Conservation (phyloP, 2,329 filamentous ascomycete species). For the Diaporthe sp. region DNA sequence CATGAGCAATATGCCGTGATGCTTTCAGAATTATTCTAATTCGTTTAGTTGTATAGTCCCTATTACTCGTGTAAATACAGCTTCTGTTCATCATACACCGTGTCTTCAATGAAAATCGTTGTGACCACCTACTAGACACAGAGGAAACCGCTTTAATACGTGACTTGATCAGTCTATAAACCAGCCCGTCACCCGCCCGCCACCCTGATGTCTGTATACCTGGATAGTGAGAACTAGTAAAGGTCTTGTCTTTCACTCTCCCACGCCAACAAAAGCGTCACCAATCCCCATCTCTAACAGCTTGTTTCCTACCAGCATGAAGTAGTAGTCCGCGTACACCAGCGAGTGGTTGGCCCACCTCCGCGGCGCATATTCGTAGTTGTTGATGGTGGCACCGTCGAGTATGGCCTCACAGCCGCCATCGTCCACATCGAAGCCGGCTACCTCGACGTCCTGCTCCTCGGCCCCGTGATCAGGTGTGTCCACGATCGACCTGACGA, state of each 20-base stretch:
- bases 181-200: no score
- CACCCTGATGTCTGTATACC: neutral
- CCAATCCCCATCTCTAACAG: conserved; percentile 51
- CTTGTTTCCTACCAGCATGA: conserved; percentile 61
- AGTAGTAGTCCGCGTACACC: conserved; percentile 65
- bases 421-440: conserved; percentile 38
- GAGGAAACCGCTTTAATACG: conserved; percentile 38
- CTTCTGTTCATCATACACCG: neutral
- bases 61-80: neutral
- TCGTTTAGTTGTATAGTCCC: neutral
- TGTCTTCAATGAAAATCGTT: neutral
- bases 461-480: conserved; percentile 46
- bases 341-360: conserved; percentile 61
- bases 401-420: conserved; percentile 59
- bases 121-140: conserved; percentile 33
- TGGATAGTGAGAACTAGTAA: no score
- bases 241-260: neutral
- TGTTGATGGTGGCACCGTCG: conserved; percentile 61
- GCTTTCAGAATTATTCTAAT: neutral
- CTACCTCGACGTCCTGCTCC: conserved; percentile 39
- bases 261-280: neutral
- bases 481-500: conserved; percentile 37
- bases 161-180: no score
- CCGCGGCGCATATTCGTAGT: conserved; percentile 59
- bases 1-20: neutral